These are phyloP conservation scores for Amaranthus palmeri DNA, from an alignment of 148 eudicot genomes.

Conservation along the genomic window DNA sequence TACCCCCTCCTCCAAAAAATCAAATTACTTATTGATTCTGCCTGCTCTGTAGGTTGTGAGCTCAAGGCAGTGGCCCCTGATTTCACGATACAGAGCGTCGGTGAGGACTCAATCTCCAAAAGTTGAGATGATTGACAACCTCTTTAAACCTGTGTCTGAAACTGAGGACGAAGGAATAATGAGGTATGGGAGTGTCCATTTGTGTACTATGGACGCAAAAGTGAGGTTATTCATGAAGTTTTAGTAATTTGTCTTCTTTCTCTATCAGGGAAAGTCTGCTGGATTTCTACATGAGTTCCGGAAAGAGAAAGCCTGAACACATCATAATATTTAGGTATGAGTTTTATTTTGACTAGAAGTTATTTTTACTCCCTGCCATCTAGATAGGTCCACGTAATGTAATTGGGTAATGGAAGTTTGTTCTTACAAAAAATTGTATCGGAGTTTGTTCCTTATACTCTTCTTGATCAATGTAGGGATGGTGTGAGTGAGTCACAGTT, in stretches of 20 bases:
- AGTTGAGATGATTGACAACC: slow-evolving; percentile 60
- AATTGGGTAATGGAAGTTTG: too few species aligned
- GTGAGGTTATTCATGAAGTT: too few species aligned
- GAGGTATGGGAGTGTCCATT: slow-evolving; percentile 45
- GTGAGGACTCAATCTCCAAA: slow-evolving; percentile 67
- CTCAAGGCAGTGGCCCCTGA: slow-evolving; percentile 71
- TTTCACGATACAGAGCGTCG: slow-evolving; percentile 63
- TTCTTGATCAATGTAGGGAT: slow-evolving; percentile 41
- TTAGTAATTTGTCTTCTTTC: background rate
- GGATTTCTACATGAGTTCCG: slow-evolving; percentile 66
- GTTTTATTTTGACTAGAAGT: background rate
- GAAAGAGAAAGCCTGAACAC: slow-evolving; percentile 68
- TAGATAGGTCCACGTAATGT: background rate
- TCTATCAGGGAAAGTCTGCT: slow-evolving; percentile 59
- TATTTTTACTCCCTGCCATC: background rate
- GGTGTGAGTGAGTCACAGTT: slow-evolving; percentile 92
- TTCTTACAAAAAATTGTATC: too few species aligned
- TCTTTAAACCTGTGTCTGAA: slow-evolving; percentile 29
- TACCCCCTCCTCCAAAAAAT: background rate
- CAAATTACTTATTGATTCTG: background rate
- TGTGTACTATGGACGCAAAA: too few species aligned
- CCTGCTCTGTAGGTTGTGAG: slow-evolving; percentile 48
- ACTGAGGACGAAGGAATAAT: slow-evolving; percentile 63
- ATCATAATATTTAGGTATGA: slow-evolving; percentile 71
- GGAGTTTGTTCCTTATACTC: background rate